Evolutionary conservation across 1,284 basidiomycete genomes (phyloP).

Genomic region (Grifola frondosa): DNA sequence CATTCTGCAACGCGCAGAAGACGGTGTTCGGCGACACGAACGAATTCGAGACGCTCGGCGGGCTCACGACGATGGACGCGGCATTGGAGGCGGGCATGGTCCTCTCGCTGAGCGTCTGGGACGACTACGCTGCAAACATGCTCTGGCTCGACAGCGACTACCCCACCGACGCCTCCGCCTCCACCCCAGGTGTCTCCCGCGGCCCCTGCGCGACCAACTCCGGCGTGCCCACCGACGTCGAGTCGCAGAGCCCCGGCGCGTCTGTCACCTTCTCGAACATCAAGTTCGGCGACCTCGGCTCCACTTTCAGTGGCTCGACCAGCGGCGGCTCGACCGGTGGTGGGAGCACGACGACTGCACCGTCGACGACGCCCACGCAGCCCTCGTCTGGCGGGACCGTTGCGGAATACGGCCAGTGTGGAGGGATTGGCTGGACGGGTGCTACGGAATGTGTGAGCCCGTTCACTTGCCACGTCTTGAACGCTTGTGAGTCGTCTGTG

Average conservation of each 20-base stretch:
- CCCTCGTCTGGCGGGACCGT: background rate
- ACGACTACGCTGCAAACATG: slow-evolving; percentile 56
- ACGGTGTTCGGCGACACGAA: slow-evolving; percentile 37
- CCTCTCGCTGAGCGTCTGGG: slow-evolving; percentile 55
- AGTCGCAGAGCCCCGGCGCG: slow-evolving; percentile 39
- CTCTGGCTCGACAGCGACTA: slow-evolving; percentile 62
- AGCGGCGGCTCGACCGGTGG: background rate
- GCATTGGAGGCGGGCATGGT: slow-evolving; percentile 51
- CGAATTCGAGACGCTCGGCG: slow-evolving; percentile 35
- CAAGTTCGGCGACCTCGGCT: slow-evolving; percentile 52
- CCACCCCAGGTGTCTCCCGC: slow-evolving; percentile 48
- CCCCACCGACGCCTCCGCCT: slow-evolving; percentile 42
- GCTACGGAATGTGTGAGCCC: slow-evolving; percentile 6
- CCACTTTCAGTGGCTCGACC: slow-evolving; percentile 37
- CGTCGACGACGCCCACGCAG: slow-evolving; percentile 14
- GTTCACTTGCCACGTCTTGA: slow-evolving; percentile 27
- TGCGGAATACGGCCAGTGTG: slow-evolving; percentile 1
- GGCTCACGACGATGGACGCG: slow-evolving; percentile 42
- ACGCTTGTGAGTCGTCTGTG: too few relatives aligned
- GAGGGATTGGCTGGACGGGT: background rate
- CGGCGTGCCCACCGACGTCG: slow-evolving; percentile 47
- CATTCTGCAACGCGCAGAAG: slow-evolving; percentile 41
- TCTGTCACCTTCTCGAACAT: slow-evolving; percentile 58
- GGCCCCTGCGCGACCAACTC: slow-evolving; percentile 51
- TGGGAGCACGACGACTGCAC: slow-evolving; percentile 7